Conservation (phyloP, 1,284 basidiomycete genomes). For the Sporisorium sorghi region DNA sequence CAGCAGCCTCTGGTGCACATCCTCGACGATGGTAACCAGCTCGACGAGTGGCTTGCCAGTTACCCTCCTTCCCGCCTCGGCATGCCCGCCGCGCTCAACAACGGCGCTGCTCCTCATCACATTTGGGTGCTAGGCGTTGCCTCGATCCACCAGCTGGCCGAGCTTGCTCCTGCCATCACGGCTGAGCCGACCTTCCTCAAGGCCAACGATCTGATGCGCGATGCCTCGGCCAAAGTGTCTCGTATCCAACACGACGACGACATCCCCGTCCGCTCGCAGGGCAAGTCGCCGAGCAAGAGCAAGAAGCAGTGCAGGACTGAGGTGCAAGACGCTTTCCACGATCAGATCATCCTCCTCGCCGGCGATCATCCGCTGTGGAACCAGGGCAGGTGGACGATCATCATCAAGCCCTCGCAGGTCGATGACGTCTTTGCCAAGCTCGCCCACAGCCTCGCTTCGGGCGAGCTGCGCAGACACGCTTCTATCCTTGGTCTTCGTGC, state of each 20-base stretch:
- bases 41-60: constrained; percentile 21
- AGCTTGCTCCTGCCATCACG: constrained; percentile 3
- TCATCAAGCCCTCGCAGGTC: constrained; percentile 18
- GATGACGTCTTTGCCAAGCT: constrained; percentile 16
- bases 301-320: constrained; percentile 36
- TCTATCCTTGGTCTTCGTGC: constrained; percentile 32
- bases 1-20: constrained; percentile 12
- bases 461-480: constrained; percentile 15
- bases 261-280: constrained; percentile 16
- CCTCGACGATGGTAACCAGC: constrained; percentile 9
- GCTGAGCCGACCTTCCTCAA: constrained; percentile 7
- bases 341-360: constrained; percentile 25
- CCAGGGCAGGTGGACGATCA: constrained; percentile 39
- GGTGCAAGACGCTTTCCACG: constrained; percentile 29
- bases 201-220: constrained; percentile 9
- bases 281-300: constrained; percentile 15
- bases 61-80: constrained; percentile 25
- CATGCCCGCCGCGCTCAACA: constrained; percentile 17
- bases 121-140: constrained; percentile 17
- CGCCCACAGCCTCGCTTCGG: constrained; percentile 21
- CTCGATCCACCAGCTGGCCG: constrained; percentile 20
- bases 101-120: constrained; percentile 5
- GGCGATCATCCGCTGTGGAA: constrained; percentile 27
- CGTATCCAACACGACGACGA: constrained; percentile 22
- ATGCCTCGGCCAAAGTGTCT: constrained; percentile 2